Evolutionary conservation across 495 filamentous ascomycete genomes (phyloP).

Genomic region (Aspergillus ostianus): DNA sequence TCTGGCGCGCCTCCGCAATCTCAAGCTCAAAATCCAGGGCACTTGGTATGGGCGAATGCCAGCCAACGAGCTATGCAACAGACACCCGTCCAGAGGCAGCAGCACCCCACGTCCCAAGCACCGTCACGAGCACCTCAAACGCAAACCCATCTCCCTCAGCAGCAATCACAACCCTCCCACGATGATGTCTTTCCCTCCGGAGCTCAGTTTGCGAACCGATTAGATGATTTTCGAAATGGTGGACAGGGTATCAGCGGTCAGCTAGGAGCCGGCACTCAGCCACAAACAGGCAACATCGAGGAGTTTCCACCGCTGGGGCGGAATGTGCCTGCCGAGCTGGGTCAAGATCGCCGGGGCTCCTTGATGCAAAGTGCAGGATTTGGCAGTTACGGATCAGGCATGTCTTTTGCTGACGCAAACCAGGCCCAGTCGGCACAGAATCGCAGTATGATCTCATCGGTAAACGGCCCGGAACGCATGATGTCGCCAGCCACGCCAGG

Average conservation of each 20-base stretch:
- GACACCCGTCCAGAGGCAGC: constrained; percentile 64
- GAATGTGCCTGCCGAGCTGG: constrained; percentile 66
- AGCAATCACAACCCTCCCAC: constrained; percentile 58
- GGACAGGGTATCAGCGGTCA: constrained; percentile 61
- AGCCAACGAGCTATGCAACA: constrained; percentile 56
- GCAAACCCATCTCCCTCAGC: constrained; percentile 51
- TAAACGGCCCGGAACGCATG: constrained; percentile 36
- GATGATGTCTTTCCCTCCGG: constrained; percentile 52
- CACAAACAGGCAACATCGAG: constrained; percentile 68
- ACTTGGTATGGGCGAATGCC: constrained; percentile 67
- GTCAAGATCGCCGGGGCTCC: constrained; percentile 61
- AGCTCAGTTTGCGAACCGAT: constrained; percentile 52
- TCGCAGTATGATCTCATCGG: constrained; percentile 29
- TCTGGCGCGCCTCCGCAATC: constrained; percentile 69
- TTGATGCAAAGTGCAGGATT: constrained; percentile 67
- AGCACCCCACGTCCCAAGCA: constrained; percentile 51
- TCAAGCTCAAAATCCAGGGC: constrained; percentile 54
- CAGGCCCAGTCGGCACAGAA: constrained; percentile 29
- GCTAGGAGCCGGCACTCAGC: constrained; percentile 54
- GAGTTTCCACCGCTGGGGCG: constrained; percentile 83
- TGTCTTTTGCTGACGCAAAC: constrained; percentile 38
- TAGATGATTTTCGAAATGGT: constrained; percentile 58
- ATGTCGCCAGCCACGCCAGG: constrained; percentile 29
- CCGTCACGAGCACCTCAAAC: constrained; percentile 50
- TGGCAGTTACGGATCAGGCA: constrained; percentile 50